Percentiles rank a stretch among this genome's conserved stretches.
Evolutionary conservation across 2,329 filamentous ascomycete genomes (phyloP).

Genomic region (Fusarium sp.): DNA sequence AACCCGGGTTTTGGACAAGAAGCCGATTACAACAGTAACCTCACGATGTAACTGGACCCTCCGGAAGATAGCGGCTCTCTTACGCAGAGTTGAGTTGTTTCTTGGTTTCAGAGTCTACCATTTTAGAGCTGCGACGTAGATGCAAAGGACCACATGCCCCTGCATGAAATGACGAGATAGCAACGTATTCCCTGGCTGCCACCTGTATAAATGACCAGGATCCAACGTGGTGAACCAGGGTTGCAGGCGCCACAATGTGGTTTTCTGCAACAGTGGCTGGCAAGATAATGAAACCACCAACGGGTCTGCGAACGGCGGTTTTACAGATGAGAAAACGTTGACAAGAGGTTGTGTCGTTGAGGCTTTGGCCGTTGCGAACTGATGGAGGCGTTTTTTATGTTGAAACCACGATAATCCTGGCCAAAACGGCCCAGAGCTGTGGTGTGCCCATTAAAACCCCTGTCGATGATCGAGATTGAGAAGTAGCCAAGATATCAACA

Average conservation of each 20-base stretch:
- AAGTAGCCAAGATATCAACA: neutral
- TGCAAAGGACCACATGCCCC: conserved; percentile 25
- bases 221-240: conserved; percentile 27
- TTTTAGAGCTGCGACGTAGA: conserved; percentile 13
- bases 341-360: neutral
- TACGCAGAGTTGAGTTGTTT: conserved; percentile 9
- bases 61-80: neutral
- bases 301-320: neutral
- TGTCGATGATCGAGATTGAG: conserved; percentile 17
- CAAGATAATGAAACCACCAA: neutral
- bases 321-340: neutral
- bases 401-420: conserved; percentile 6
- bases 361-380: conserved; percentile 19
- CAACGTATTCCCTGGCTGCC: conserved; percentile 8
- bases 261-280: conserved; percentile 24
- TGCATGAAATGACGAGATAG: conserved; percentile 35
- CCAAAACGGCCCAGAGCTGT: conserved; percentile 11
- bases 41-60: conserved; percentile 21
- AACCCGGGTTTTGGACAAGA: conserved; percentile 3
- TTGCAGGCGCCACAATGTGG: conserved; percentile 16
- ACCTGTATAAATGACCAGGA: conserved; percentile 7
- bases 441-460: conserved; percentile 20
- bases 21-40: conserved; percentile 13
- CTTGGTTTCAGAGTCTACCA: conserved; percentile 2
- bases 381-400: neutral